Base-by-base conservation (phyloP, 768 basidiomycete genomes). In the Lentinula guzmanii region DNA sequence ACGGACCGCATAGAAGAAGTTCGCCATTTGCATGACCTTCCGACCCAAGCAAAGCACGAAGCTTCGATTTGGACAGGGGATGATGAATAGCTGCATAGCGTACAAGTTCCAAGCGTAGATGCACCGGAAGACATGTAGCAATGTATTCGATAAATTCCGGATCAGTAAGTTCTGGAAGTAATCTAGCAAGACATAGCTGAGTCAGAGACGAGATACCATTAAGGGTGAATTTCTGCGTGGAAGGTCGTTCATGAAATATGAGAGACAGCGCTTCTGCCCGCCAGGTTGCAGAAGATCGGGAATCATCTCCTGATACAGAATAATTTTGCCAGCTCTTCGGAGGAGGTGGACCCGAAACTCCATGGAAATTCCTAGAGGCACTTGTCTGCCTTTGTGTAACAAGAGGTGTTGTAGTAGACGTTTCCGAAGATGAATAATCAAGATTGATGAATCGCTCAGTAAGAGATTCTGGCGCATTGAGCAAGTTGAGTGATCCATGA, bases 1-100 rank as follows among this genome's bases (percentile, higher is more conserved):
- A 68, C 0, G 85, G 86, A 13, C 86, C 86, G 31, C 89, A 78
- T 24, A 92, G 69, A 41, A 91, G 69, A 10, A 90, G 72, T 62
- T 91, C 90, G 0, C 87, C 84, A 56, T 83, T 82, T 3, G 79
- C 77, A 66, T 87, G 83, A 1, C 81, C 78, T 4, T 82, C 72
- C 0, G 77, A 74, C 37, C 76, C 76, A 58, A 81, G 79, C 4
- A 90, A 68, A 7, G 79, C 74, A 56, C 78, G 77, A 18, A 91
- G 74, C 60, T 81, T 80, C 21, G 72, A 67, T 57, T 70, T 75
- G 4, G 78, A 73, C 18, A 91, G 71, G 1, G 90, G 90, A 1
- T 73, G 69, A 58, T 85, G 78, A 11, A 89, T 70, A 28, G 87
- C 83, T 5, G 81, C 74, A 63, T 85, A 78, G 3, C 86, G 82